Base-by-base conservation (phyloP, 495 filamentous ascomycete genomes). In the Annulohypoxylon nitens region DNA sequence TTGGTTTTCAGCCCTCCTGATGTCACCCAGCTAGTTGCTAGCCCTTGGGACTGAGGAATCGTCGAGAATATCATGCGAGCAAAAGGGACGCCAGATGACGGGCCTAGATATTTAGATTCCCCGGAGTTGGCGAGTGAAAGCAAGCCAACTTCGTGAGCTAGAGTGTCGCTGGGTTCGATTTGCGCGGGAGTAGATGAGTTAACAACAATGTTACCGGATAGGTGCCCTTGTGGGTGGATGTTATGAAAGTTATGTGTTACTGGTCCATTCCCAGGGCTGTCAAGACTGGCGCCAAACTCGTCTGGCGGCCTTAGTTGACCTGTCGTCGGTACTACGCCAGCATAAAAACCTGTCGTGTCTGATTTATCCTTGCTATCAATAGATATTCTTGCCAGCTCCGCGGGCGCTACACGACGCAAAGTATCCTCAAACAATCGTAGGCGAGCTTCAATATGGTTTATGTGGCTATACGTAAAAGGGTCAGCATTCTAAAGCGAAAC, bases 31-130 rank as follows among this genome's bases (percentile, higher is more conserved):
- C 30, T 62, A 20, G 60, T 48, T 18, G 60, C 50, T 57, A 64
- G 51, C 18, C 66, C 66, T 18, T 69, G 66, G 18, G 66, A 61
- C 66, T 50, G 54, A 14, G 66, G 66, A 43, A 69, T 61, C 26
- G 66, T 57, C 0, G 82, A 79, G 53, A 85, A 81, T 12, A 85
- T 77, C 23, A 81, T 76, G 26, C 82, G 82, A 25, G 83, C 83
- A 39, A 85, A 81, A 36, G 81, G 83, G 39, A 66, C 67, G 7
- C 72, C 67, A 4, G 61, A 70, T 33, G 67, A 70, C 11, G 72
- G 72, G 10, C 72, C 72, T 20, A 75, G 36, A 53, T 75, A 75
- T 25, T 69, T 69, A 2, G 64, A 65, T 39, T 75, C 72, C 41
- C 48, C 59, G 16, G 61, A 69, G 30, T 57, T 69, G 20, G 67